phyloP scores from a whole-genome alignment of 306 rosid genomes.

The Echinosophora koreensis region DNA sequence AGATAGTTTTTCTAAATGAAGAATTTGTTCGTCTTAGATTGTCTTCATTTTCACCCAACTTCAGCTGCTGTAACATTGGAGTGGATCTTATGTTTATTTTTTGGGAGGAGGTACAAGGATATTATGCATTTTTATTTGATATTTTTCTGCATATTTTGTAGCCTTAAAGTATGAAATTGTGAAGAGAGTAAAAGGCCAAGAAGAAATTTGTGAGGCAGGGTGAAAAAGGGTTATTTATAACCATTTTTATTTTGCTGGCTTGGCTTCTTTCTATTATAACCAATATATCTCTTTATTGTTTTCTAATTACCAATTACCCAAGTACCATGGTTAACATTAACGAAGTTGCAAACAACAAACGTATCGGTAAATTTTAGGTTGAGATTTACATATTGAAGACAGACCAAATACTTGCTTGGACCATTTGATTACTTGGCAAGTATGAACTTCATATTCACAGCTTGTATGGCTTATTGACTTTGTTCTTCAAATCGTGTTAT shows the following conservation, averaged over 20 bases:
- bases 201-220: too few relatives aligned
- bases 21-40: slow-evolving; percentile 26
- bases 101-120: not conserved
- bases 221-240: not conserved
- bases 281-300: too few relatives aligned
- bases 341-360: not conserved
- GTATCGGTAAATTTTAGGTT: too few relatives aligned
- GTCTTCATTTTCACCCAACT: slow-evolving; percentile 4
- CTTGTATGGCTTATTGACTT: not conserved
- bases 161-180: too few relatives aligned
- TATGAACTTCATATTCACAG: not conserved
- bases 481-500: not conserved
- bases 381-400: too few relatives aligned
- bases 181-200: too few relatives aligned
- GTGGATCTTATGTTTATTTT: not conserved
- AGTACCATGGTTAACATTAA: not conserved
- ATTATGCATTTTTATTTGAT: not conserved
- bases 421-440: too few relatives aligned
- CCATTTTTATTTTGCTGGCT: too few relatives aligned
- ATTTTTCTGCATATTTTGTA: too few relatives aligned
- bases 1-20: not conserved
- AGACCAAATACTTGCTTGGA: too few relatives aligned
- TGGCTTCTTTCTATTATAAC: not conserved
- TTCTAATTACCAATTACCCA: too few relatives aligned
- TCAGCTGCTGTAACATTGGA: not conserved